These are phyloP conservation scores for Ramaria sp. DNA, from an alignment of 768 basidiomycete species.

Conservation along the genomic window DNA sequence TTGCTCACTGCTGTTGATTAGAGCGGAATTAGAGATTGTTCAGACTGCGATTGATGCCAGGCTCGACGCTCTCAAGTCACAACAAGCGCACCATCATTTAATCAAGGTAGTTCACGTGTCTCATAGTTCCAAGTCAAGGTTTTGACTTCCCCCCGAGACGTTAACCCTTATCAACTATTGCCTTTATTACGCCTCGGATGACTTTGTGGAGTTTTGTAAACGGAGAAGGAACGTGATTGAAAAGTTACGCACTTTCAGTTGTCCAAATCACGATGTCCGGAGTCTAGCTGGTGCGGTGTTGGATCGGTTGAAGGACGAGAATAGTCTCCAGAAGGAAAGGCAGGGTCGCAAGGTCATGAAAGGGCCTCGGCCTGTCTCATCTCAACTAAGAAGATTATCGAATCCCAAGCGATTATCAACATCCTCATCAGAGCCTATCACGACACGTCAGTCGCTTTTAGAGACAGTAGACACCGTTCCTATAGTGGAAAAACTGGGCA, in stretches of 20 bases:
- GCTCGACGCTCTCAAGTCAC: not conserved
- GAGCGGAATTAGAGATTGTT: not conserved
- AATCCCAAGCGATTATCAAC: not conserved
- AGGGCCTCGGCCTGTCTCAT: not conserved
- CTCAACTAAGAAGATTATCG: not conserved
- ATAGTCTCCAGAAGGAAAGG: not conserved
- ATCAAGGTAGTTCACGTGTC: not conserved
- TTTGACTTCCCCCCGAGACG: not conserved
- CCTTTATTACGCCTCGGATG: not conserved
- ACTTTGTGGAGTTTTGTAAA: not conserved
- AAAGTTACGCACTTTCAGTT: not conserved
- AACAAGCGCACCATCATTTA: not conserved
- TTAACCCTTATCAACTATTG: not conserved
- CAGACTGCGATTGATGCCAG: not conserved
- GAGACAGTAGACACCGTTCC: not conserved
- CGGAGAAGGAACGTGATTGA: not conserved
- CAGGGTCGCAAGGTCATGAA: not conserved
- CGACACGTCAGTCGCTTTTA: not conserved
- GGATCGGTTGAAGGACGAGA: not conserved
- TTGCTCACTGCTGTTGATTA: not conserved
- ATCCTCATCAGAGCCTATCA: not conserved
- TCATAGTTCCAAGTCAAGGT: not conserved
- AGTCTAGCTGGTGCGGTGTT: not conserved
- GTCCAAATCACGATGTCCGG: not conserved
- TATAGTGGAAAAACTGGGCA: not conserved